Conservation (phyloP, 192 early-diverging fungal genomes). For the Thamnidium elegans region DNA sequence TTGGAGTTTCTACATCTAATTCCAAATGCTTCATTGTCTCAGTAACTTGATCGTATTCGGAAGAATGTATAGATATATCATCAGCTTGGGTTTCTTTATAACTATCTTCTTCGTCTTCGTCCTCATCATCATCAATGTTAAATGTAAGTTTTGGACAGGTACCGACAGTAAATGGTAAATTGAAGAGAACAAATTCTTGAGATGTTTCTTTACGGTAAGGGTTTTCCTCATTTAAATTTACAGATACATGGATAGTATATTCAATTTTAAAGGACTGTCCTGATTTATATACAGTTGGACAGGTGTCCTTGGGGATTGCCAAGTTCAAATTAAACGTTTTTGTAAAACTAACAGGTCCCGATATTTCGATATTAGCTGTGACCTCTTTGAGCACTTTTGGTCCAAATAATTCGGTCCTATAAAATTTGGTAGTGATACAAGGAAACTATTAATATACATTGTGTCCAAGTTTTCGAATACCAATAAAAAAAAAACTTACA, state of each 20-base stretch:
- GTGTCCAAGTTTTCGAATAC: neutral
- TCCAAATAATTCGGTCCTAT: neutral
- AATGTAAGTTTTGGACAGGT: neutral
- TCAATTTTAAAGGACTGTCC: neutral
- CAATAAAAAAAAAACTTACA: neutral
- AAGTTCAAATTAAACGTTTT: neutral
- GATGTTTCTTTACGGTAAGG: neutral
- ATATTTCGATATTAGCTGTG: neutral
- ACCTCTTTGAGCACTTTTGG: neutral
- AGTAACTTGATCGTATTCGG: too few relatives aligned
- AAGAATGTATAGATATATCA: too few relatives aligned
- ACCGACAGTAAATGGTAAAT: slow-evolving; percentile 3
- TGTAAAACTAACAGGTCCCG: slow-evolving; percentile 2
- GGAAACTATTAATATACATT: neutral
- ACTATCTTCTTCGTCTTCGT: neutral
- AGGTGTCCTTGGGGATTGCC: neutral
- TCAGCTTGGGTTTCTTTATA: too few relatives aligned
- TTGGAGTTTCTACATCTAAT: too few relatives aligned
- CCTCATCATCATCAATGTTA: slow-evolving; percentile 8
- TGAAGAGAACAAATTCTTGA: neutral
- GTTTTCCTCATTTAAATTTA: slow-evolving; percentile 14
- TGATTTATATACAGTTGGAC: slow-evolving; percentile 11
- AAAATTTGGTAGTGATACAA: neutral
- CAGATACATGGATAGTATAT: slow-evolving; percentile 2
- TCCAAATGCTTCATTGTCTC: too few relatives aligned